These are phyloP conservation scores for Citrus sinensis DNA, from an alignment of 345 rosid species.

Conservation along the genomic window DNA sequence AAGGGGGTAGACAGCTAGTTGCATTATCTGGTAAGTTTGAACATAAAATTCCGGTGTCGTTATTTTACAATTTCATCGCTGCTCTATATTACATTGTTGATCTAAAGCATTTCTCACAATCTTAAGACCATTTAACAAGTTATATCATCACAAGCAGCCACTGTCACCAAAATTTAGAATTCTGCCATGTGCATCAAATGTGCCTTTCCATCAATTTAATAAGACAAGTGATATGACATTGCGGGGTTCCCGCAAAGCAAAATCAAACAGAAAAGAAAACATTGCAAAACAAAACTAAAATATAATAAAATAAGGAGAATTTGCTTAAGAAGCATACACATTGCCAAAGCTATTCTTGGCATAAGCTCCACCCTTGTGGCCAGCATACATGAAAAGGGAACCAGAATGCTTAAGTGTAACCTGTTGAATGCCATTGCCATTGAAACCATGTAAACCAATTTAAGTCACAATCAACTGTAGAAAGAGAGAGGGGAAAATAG, in stretches of 20 bases:
- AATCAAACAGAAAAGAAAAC: not conserved
- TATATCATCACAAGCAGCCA: not conserved
- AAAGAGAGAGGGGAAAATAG: not conserved
- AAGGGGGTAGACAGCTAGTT: not conserved
- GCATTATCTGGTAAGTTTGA: not conserved
- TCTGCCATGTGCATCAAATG: not conserved
- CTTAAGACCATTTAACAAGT: not conserved
- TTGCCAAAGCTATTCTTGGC: conserved; percentile 99
- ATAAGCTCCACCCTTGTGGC: conserved; percentile 90
- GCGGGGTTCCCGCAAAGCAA: not conserved
- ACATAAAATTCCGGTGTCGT: not conserved
- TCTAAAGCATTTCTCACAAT: not conserved
- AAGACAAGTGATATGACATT: not conserved
- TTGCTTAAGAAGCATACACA: conserved; percentile 47
- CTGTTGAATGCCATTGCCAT: conserved; percentile 39
- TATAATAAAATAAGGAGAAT: not conserved
- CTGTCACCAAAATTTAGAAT: not conserved
- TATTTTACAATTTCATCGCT: not conserved
- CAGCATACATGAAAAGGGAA: conserved; percentile 97
- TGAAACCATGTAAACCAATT: not conserved
- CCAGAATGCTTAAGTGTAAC: conserved; percentile 97
- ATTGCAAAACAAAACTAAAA: not conserved
- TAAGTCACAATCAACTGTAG: conserved; percentile 4
- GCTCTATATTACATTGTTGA: not conserved
- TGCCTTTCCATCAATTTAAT: not conserved